Percentiles rank a stretch among this genome's conserved stretches.
Evolutionary conservation across 805 yeast species (phyloP).

Genomic region (Tetrapisispora arboricola): DNA sequence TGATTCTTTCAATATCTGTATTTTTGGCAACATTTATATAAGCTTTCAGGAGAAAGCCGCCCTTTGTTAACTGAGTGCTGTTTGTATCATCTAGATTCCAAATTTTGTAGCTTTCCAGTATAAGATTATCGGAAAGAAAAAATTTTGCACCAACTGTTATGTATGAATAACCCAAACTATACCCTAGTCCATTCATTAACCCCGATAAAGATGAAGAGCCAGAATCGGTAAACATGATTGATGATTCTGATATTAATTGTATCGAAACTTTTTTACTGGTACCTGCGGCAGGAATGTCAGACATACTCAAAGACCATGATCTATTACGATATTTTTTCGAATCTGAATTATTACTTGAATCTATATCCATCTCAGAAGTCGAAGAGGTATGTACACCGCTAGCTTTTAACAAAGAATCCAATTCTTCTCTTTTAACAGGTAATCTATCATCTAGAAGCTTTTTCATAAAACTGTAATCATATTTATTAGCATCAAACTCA

Average conservation of each 20-base stretch:
- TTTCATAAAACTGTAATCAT: constrained; percentile 15
- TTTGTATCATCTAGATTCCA: constrained; percentile 24
- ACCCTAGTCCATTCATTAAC: constrained; percentile 58
- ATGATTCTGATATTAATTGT: constrained; percentile 56
- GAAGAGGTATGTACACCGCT: neutral
- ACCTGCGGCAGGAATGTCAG: constrained; percentile 73
- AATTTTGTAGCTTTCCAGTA: constrained; percentile 20
- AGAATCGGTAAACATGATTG: constrained; percentile 23
- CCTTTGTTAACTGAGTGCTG: constrained; percentile 43
- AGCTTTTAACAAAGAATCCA: neutral
- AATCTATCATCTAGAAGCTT: constrained; percentile 7
- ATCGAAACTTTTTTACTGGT: constrained; percentile 44
- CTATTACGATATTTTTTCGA: neutral
- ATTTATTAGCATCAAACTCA: too few species aligned
- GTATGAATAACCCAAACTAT: constrained; percentile 40
- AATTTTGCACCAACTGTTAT: constrained; percentile 23
- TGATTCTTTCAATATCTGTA: constrained; percentile 65
- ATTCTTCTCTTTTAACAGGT: constrained; percentile 9
- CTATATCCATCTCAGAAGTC: neutral
- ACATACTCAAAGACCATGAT: constrained; percentile 52
- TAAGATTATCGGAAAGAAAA: constrained; percentile 21
- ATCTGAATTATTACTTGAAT: neutral
- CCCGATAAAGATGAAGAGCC: constrained; percentile 26
- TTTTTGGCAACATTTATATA: constrained; percentile 60
- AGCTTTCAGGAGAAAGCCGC: constrained; percentile 48